A percentile compares a stretch with the other conserved stretches of the same genome.
These are phyloP conservation scores for Pseudomonodictys pantanalensis DNA, from an alignment of 495 filamentous ascomycete genomes.

Conservation along the genomic window DNA sequence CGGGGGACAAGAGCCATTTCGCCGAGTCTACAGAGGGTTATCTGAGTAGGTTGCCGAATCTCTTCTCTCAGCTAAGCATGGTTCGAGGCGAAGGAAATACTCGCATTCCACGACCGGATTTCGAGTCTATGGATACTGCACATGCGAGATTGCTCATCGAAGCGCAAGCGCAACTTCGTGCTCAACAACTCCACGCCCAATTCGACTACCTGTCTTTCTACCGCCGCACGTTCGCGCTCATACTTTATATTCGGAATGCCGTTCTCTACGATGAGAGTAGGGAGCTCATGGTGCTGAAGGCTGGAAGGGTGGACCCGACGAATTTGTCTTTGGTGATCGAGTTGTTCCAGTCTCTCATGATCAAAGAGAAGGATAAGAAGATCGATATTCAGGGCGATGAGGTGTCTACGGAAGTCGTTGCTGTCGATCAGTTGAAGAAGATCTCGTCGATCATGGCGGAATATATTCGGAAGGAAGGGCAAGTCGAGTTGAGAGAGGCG, in stretches of 20 bases:
- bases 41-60: too few relatives aligned
- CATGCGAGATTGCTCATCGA: background rate
- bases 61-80: background rate
- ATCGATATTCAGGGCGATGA: conserved; percentile 2
- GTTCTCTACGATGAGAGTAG: background rate
- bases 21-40: too few relatives aligned
- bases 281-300: background rate
- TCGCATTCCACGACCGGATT: background rate
- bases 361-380: background rate
- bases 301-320: background rate
- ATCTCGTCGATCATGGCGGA: background rate
- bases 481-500: background rate
- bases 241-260: background rate
- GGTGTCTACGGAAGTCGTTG: conserved; percentile 5
- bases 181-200: conserved; percentile 5
- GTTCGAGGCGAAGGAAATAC: background rate
- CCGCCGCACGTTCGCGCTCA: conserved; percentile 1
- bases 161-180: background rate
- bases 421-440: background rate
- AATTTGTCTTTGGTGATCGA: background rate
- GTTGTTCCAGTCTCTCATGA: background rate
- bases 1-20: too few relatives aligned
- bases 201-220: conserved; percentile 25
- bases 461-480: background rate
- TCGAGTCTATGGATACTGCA: background rate